phyloP scores from a whole-genome alignment of 352 stramenopile species.

The Pythium pectinolyticum region DNA sequence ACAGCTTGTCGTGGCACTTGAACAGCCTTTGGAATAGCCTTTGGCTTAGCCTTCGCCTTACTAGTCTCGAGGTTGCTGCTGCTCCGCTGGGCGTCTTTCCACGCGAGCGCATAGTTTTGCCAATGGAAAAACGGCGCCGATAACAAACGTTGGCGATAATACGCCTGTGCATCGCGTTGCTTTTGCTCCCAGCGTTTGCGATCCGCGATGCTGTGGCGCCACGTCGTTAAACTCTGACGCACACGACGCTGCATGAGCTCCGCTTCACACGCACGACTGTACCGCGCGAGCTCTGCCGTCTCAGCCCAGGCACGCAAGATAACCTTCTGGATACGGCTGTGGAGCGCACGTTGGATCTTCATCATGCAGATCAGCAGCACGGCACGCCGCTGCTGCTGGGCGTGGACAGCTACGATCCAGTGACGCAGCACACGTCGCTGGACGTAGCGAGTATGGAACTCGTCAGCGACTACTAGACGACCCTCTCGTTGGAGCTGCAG shows the following conservation, averaged over 20 bases:
- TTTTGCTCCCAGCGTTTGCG: conserved; percentile 17
- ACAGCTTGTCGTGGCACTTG: no score
- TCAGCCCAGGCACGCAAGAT: conserved; percentile 11
- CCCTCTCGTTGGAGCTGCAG: neutral
- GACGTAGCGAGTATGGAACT: neutral
- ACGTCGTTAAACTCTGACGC: neutral
- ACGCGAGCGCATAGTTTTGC: conserved; percentile 76
- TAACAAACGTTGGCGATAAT: conserved; percentile 35
- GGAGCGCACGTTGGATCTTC: conserved; percentile 37
- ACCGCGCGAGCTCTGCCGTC: neutral
- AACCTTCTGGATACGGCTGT: conserved; percentile 3
- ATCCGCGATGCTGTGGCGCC: conserved; percentile 5
- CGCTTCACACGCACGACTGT: neutral
- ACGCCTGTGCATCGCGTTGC: conserved; percentile 24
- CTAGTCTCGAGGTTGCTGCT: conserved; percentile 4
- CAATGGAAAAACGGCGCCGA: conserved; percentile 64
- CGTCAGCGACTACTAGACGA: neutral
- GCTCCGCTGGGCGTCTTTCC: conserved; percentile 42
- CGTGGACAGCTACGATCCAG: conserved; percentile 11
- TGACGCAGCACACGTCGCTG: neutral
- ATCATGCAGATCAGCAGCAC: conserved; percentile 52
- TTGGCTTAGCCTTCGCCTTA: neutral
- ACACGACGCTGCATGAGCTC: neutral
- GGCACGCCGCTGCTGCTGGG: conserved; percentile 39
- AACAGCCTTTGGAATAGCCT: no score